Evolutionary conservation across 2,329 filamentous ascomycete genomes (phyloP).

Genomic region (Hymenotorrendiella dingleyae): DNA sequence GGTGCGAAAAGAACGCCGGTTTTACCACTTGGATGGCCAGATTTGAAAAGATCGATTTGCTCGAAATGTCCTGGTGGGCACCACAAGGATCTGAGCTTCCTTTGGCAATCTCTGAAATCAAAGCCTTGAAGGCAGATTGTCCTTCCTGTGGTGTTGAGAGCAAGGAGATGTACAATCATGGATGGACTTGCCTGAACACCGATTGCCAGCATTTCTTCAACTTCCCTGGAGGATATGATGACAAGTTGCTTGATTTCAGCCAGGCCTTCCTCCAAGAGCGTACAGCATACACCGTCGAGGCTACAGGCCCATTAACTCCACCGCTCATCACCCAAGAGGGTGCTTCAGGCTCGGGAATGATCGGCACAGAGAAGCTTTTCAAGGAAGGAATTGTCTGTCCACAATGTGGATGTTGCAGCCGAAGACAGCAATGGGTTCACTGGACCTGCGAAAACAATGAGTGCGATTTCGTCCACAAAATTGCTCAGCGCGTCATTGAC

Average conservation of each 20-base stretch:
- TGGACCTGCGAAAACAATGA: constrained; percentile 52
- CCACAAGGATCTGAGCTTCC: constrained; percentile 29
- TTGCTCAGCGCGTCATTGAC: constrained; percentile 8
- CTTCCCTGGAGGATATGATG: constrained; percentile 28
- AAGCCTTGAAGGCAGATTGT: constrained; percentile 33
- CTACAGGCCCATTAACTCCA: constrained; percentile 35
- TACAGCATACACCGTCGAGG: constrained; percentile 34
- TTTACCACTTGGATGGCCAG: constrained; percentile 47
- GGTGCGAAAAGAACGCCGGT: constrained; percentile 49
- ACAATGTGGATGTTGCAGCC: constrained; percentile 53
- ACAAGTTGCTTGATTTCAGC: constrained; percentile 42
- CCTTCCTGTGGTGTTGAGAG: constrained; percentile 34
- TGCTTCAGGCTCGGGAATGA: constrained; percentile 27
- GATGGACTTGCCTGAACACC: constrained; percentile 54
- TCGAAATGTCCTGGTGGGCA: constrained; percentile 53
- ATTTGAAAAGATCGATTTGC: constrained; percentile 56
- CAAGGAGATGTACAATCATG: constrained; percentile 37
- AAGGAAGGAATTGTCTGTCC: constrained; percentile 64
- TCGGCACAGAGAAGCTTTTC: constrained; percentile 44
- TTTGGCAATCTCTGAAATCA: constrained; percentile 7
- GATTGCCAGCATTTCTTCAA: constrained; percentile 47
- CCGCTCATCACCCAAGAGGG: constrained; percentile 34
- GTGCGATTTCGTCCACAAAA: constrained; percentile 42
- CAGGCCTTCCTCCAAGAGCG: constrained; percentile 51
- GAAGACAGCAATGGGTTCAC: constrained; percentile 52